phyloP scores from a whole-genome alignment of 1,139 yeast species.

The Lodderomyces elongisporus region DNA sequence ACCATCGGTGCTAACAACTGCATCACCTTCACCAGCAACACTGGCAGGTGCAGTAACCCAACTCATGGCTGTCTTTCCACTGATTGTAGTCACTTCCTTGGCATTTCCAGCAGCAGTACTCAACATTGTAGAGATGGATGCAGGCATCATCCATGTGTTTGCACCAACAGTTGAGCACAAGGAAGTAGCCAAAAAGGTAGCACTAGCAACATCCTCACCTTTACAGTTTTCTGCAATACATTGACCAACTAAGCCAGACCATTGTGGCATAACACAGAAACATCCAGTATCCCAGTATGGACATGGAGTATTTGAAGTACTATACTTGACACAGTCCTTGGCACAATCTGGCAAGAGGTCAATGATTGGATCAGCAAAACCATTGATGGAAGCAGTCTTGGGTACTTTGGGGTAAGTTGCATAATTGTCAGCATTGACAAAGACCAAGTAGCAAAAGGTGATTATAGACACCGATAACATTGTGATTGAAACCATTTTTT shows the following conservation, averaged over 20 bases:
- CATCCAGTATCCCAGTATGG: slow-evolving; percentile 56
- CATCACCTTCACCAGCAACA: slow-evolving; percentile 13
- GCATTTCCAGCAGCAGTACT: slow-evolving; percentile 21
- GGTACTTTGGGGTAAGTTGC: slow-evolving; percentile 45
- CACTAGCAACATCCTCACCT: slow-evolving; percentile 34
- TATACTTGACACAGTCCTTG: slow-evolving; percentile 32
- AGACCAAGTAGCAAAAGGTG: slow-evolving; percentile 3
- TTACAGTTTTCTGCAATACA: slow-evolving; percentile 40
- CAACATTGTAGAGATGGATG: slow-evolving; percentile 31
- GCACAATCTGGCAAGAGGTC: slow-evolving; percentile 41
- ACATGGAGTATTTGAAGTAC: slow-evolving; percentile 37
- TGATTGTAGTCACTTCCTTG: slow-evolving; percentile 12
- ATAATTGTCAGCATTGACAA: slow-evolving; percentile 14
- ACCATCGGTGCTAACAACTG: slow-evolving; percentile 4
- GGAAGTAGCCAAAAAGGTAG: slow-evolving; percentile 39
- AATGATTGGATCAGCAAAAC: slow-evolving; percentile 48
- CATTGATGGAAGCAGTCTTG: slow-evolving; percentile 46
- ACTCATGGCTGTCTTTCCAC: slow-evolving; percentile 10
- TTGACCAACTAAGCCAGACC: slow-evolving; percentile 42
- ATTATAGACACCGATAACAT: slow-evolving; percentile 5
- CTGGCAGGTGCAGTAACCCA: slow-evolving; percentile 13
- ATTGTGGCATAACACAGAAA: slow-evolving; percentile 47
- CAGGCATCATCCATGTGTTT: slow-evolving; percentile 42
- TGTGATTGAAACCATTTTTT: not conserved
- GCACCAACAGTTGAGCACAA: slow-evolving; percentile 43